Conservation (phyloP, 345 rosid genomes). For the Draba incana region DNA sequence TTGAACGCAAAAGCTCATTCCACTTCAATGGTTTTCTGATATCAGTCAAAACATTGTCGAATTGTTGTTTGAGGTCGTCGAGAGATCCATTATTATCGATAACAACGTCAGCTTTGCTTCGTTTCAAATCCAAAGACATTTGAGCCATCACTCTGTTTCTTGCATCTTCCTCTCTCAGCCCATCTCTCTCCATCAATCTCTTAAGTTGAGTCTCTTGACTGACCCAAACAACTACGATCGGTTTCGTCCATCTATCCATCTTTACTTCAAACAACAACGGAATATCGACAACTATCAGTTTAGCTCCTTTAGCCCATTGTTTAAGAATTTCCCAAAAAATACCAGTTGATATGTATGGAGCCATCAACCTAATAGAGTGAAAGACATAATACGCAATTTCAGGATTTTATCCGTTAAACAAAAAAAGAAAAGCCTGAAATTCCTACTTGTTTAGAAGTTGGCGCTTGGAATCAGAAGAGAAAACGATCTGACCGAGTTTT, state of each 20-base stretch:
- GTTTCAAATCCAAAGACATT: slow-evolving; percentile 73
- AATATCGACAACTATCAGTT: slow-evolving; percentile 76
- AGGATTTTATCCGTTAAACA: not conserved
- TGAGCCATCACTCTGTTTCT: slow-evolving; percentile 79
- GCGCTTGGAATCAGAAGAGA: slow-evolving; percentile 77
- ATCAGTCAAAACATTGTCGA: slow-evolving; percentile 53
- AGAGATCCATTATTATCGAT: slow-evolving; percentile 76
- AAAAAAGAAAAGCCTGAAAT: too few relatives aligned
- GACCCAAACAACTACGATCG: slow-evolving; percentile 64
- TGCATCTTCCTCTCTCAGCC: slow-evolving; percentile 68
- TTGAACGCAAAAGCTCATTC: slow-evolving; percentile 85
- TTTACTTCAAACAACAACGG: slow-evolving; percentile 84
- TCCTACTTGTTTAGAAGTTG: slow-evolving; percentile 73
- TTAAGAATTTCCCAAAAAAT: slow-evolving; percentile 64
- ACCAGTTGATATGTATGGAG: slow-evolving; percentile 80
- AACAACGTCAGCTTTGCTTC: slow-evolving; percentile 72
- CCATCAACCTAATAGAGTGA: slow-evolving; percentile 57
- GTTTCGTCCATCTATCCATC: slow-evolving; percentile 89
- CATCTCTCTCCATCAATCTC: slow-evolving; percentile 76
- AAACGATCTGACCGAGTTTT: slow-evolving; percentile 81
- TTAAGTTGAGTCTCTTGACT: slow-evolving; percentile 72
- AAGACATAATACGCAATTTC: not conserved
- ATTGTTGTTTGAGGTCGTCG: slow-evolving; percentile 63
- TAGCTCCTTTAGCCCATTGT: slow-evolving; percentile 73
- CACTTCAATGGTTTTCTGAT: slow-evolving; percentile 72